Conservation (phyloP, 805 yeast species). For the Teunomyces stri region DNA sequence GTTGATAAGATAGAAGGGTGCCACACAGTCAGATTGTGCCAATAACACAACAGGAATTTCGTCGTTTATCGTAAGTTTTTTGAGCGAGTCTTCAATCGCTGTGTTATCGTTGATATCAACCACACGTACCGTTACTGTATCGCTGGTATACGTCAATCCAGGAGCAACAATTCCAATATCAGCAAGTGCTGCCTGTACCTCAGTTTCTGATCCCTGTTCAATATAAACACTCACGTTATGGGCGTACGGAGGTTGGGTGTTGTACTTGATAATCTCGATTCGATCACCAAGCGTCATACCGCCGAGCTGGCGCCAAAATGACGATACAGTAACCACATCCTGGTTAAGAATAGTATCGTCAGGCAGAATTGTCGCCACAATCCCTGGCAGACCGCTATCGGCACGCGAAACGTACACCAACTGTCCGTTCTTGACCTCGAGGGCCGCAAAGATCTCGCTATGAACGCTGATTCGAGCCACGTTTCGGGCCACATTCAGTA, state of each 20-base stretch:
- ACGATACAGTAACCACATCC: conserved; percentile 28
- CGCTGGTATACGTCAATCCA: conserved; percentile 35
- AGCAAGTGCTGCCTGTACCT: conserved; percentile 8
- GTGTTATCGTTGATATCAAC: conserved; percentile 24
- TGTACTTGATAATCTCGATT: conserved; percentile 43
- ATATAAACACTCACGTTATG: conserved; percentile 5
- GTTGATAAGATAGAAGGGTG: conserved; percentile 49
- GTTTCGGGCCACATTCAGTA: conserved; percentile 5
- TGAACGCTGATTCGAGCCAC: conserved; percentile 38
- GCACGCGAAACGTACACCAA: conserved; percentile 42
- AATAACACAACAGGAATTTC: conserved; percentile 4
- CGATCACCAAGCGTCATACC: conserved; percentile 50
- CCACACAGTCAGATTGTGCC: conserved; percentile 27
- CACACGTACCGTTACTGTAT: conserved; percentile 13
- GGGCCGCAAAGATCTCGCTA: conserved; percentile 43
- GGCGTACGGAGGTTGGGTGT: conserved; percentile 41
- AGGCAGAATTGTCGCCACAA: conserved; percentile 41
- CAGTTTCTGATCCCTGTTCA: not conserved
- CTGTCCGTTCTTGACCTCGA: conserved; percentile 46
- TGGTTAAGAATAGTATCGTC: conserved; percentile 29
- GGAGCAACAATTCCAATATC: conserved; percentile 64
- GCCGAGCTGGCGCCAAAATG: conserved; percentile 26
- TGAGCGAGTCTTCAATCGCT: conserved; percentile 34
- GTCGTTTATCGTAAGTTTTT: conserved; percentile 29
- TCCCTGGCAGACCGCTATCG: conserved; percentile 45